Conservation (phyloP, 345 rosid genomes). For the Hevea brasiliensis region DNA sequence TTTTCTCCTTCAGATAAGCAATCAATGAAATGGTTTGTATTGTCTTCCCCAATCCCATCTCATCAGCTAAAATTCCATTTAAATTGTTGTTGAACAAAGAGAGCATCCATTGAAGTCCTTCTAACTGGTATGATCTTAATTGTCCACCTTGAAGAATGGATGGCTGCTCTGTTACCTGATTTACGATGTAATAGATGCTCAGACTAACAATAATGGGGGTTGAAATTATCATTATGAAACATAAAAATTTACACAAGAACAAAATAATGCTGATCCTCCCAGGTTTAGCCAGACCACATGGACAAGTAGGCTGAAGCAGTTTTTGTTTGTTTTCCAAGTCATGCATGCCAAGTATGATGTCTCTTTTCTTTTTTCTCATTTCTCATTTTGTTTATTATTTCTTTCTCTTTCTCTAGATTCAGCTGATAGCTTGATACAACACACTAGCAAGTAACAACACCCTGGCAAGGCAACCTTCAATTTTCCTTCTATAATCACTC, state of each 20-base stretch:
- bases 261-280: not conserved
- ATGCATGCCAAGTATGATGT: too few species aligned
- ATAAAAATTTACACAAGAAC: conserved; percentile 5
- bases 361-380: too few species aligned
- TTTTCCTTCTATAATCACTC: too few species aligned
- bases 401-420: too few species aligned
- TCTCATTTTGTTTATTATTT: too few species aligned
- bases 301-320: not conserved
- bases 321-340: too few species aligned
- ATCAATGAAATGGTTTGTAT: conserved; percentile 93
- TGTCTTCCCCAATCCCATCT: conserved; percentile 99
- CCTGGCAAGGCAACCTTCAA: too few species aligned
- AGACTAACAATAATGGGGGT: not conserved
- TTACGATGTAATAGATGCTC: conserved; percentile 25
- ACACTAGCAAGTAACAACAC: too few species aligned
- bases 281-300: not conserved
- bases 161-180: conserved; percentile 95
- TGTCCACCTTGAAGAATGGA: conserved; percentile 89
- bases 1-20: conserved; percentile 88
- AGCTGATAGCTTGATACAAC: too few species aligned
- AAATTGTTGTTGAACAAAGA: conserved; percentile 95
- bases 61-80: conserved; percentile 98
- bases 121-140: conserved; percentile 85
- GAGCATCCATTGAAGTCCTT: conserved; percentile 99
- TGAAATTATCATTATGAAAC: conserved; percentile 4